Conservation (phyloP, 371 early-diverging fungal species). For the Zopfochytrium polystomum region DNA sequence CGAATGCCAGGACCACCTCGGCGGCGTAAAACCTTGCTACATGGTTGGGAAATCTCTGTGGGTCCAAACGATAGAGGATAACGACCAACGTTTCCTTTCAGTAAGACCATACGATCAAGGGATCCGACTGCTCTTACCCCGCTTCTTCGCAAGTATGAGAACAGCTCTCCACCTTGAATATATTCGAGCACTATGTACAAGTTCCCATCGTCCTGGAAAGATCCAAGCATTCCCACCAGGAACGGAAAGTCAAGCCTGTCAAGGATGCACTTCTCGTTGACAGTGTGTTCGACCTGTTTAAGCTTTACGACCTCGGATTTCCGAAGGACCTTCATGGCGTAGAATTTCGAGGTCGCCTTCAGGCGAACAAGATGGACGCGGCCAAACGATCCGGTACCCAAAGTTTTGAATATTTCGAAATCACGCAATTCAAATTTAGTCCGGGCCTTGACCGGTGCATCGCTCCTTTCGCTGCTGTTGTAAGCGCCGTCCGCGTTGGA, state of each 20-base stretch:
- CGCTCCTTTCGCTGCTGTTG: too few relatives aligned
- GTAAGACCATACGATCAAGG: background rate
- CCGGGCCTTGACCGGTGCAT: background rate
- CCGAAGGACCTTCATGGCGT: conserved; percentile 93
- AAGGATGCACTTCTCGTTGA: conserved; percentile 91
- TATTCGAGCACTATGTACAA: conserved; percentile 87
- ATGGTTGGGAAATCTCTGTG: conserved; percentile 76
- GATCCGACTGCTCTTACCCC: conserved; percentile 35
- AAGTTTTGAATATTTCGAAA: conserved; percentile 34
- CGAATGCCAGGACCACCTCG: conserved; percentile 64
- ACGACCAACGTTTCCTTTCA: background rate
- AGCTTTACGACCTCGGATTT: conserved; percentile 87
- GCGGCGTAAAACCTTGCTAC: conserved; percentile 75
- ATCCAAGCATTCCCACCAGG: conserved; percentile 70
- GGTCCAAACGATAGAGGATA: background rate
- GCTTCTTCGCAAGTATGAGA: conserved; percentile 59
- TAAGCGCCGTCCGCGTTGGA: too few relatives aligned
- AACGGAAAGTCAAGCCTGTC: conserved; percentile 79
- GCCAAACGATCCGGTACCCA: conserved; percentile 99
- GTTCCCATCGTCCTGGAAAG: conserved; percentile 75
- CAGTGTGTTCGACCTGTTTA: conserved; percentile 94
- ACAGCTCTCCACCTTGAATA: conserved; percentile 87
- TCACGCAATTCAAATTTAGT: conserved; percentile 16
- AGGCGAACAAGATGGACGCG: conserved; percentile 87
- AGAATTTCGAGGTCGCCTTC: conserved; percentile 66